Evolutionary conservation across 2,329 filamentous ascomycete species (phyloP).

Genomic region (Colletotrichum viniferum): DNA sequence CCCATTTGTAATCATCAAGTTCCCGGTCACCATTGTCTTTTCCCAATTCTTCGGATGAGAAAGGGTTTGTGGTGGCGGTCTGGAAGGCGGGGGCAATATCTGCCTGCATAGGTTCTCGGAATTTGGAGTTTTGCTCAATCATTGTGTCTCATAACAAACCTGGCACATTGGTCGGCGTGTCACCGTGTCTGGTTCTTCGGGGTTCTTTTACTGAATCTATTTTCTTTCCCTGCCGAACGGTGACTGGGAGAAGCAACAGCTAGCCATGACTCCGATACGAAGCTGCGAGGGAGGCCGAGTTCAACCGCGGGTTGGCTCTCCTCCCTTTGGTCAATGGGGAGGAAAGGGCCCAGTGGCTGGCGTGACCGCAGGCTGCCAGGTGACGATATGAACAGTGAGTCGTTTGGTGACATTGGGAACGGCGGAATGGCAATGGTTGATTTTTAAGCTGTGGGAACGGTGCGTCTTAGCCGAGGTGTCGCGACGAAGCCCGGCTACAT

Average conservation of each 20-base stretch:
- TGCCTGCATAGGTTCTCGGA: slow-evolving; percentile 42
- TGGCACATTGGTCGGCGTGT: slow-evolving; percentile 22
- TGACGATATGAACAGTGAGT: slow-evolving; percentile 29
- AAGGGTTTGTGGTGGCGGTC: slow-evolving; percentile 33
- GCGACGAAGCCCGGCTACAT: slow-evolving; percentile 45
- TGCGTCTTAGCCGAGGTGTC: slow-evolving; percentile 35
- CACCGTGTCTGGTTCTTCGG: slow-evolving; percentile 20
- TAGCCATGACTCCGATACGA: slow-evolving; percentile 8
- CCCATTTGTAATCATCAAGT: slow-evolving; percentile 22
- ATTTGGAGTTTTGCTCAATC: slow-evolving; percentile 43
- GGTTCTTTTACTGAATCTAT: slow-evolving; percentile 14
- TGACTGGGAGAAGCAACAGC: slow-evolving; percentile 13
- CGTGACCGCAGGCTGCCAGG: slow-evolving; percentile 29
- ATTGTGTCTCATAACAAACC: slow-evolving; percentile 33
- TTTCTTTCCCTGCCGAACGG: slow-evolving; percentile 4
- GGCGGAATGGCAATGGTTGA: slow-evolving; percentile 29
- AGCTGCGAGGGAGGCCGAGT: slow-evolving; percentile 5
- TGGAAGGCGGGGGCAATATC: slow-evolving; percentile 32
- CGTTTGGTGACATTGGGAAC: slow-evolving; percentile 17
- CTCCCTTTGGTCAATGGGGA: not conserved
- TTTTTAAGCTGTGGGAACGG: slow-evolving; percentile 14
- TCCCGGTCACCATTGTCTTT: slow-evolving; percentile 32
- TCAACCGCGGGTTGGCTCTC: not conserved
- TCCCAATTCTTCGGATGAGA: slow-evolving; percentile 37
- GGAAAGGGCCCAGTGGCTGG: slow-evolving; percentile 2